These are phyloP conservation scores for Phalaenopsis equestris DNA, from an alignment of 106 monocot species.

Conservation along the genomic window DNA sequence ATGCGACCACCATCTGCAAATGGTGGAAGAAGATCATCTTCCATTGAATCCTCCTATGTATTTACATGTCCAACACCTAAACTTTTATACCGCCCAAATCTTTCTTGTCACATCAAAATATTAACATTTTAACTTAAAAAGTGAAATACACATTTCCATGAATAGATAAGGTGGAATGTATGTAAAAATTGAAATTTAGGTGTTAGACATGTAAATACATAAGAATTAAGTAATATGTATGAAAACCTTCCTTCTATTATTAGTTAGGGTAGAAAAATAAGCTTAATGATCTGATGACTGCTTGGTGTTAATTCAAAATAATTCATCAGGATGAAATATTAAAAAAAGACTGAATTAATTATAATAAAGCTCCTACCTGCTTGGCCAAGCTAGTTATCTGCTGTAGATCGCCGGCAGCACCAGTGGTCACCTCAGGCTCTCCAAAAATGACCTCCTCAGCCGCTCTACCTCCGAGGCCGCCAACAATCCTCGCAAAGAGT, in stretches of 20 bases:
- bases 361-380: constrained; percentile 39
- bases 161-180: no score
- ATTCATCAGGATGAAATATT: not conserved
- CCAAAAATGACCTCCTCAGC: constrained; percentile 99
- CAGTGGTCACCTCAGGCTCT: constrained; percentile 94
- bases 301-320: not conserved
- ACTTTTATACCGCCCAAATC: no score
- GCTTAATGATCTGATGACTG: not conserved
- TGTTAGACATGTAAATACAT: no score
- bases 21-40: not conserved
- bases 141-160: no score
- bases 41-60: no score
- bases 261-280: no score
- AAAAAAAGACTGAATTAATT: not conserved
- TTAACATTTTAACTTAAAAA: no score
- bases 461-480: constrained; percentile 95
- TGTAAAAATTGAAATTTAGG: no score
- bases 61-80: no score
- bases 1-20: constrained; percentile 82
- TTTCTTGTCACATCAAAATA: no score
- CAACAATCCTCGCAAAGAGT: constrained; percentile 89
- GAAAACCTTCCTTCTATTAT: no score
- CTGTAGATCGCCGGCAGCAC: constrained; percentile 92
- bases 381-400: constrained; percentile 93
- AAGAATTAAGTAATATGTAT: no score